phyloP scores from a whole-genome alignment of 1,284 basidiomycete species.

The Quambalaria eucalypti region DNA sequence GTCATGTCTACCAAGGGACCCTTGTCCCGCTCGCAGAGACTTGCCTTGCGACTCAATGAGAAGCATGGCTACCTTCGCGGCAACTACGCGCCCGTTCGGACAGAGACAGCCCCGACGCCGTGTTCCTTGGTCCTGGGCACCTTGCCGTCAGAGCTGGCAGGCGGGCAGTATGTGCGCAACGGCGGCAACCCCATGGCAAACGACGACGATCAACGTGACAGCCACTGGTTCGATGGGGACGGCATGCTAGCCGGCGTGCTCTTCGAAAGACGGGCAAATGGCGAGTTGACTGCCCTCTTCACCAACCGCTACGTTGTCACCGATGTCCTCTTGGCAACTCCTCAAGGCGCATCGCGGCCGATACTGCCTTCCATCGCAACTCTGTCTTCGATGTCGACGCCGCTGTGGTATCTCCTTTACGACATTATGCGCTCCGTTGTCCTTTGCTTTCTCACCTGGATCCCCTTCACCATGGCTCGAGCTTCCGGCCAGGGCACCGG shows the following conservation, averaged over 20 bases:
- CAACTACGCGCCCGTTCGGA: constrained; percentile 45
- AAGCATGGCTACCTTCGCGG: constrained; percentile 45
- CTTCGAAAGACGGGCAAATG: constrained; percentile 38
- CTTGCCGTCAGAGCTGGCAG: constrained; percentile 42
- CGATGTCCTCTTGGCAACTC: constrained; percentile 43
- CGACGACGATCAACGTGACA: constrained; percentile 30
- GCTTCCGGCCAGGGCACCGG: constrained; percentile 43
- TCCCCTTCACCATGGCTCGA: constrained; percentile 33
- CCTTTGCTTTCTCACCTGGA: constrained; percentile 21
- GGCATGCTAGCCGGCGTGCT: constrained; percentile 52
- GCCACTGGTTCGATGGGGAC: constrained; percentile 45
- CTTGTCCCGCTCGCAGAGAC: no score
- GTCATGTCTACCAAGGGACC: no score
- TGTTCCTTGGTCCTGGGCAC: constrained; percentile 30
- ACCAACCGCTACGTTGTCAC: constrained; percentile 48
- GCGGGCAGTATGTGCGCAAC: constrained; percentile 51
- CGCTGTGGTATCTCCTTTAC: constrained; percentile 46
- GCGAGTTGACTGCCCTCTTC: constrained; percentile 37
- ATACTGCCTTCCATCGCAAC: constrained; percentile 52
- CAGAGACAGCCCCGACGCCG: constrained; percentile 38
- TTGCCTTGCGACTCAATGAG: no score
- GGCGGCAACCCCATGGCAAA: constrained; percentile 50
- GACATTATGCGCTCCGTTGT: constrained; percentile 48
- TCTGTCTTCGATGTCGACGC: constrained; percentile 50
- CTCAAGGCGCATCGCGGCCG: constrained; percentile 32